phyloP scores from a whole-genome alignment of 139 green algal species.

The Volvox reticuliferus region DNA sequence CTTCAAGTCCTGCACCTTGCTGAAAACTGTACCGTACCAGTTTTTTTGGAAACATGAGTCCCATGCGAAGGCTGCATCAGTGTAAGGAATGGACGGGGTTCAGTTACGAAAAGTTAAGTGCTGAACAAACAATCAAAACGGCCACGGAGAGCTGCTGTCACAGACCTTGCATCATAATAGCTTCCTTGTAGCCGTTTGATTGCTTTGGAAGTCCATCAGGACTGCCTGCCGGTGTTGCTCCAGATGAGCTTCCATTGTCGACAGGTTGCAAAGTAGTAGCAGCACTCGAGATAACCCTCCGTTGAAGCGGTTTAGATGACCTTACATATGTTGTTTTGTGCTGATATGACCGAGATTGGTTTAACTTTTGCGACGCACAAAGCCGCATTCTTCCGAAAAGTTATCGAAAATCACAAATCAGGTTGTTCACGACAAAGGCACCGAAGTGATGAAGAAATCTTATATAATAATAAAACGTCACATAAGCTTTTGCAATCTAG shows the following conservation, averaged over 20 bases:
- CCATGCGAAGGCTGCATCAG: constrained; percentile 7
- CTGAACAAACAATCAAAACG: not conserved
- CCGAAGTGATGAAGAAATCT: too few species aligned
- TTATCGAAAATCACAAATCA: too few species aligned
- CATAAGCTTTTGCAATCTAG: too few species aligned
- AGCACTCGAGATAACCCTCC: not conserved
- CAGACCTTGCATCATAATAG: constrained; percentile 1
- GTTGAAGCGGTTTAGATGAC: not conserved
- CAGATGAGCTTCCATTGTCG: not conserved
- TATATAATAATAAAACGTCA: too few species aligned
- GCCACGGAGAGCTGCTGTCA: not conserved
- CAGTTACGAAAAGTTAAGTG: not conserved
- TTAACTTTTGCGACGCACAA: too few species aligned
- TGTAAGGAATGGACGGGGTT: not conserved
- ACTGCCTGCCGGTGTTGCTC: not conserved
- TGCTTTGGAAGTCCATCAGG: not conserved
- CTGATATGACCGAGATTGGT: too few species aligned
- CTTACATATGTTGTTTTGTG: too few species aligned
- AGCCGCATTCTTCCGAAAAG: too few species aligned
- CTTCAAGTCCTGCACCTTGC: constrained; percentile 67
- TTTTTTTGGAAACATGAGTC: not conserved
- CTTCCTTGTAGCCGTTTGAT: not conserved
- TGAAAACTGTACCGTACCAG: constrained; percentile 47
- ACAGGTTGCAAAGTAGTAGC: not conserved
- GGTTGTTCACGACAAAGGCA: too few species aligned